Percentiles rank a stretch among this genome's conserved stretches.
Conservation (phyloP, 129 eudicot genomes). For the Tanacetum coccineum region DNA sequence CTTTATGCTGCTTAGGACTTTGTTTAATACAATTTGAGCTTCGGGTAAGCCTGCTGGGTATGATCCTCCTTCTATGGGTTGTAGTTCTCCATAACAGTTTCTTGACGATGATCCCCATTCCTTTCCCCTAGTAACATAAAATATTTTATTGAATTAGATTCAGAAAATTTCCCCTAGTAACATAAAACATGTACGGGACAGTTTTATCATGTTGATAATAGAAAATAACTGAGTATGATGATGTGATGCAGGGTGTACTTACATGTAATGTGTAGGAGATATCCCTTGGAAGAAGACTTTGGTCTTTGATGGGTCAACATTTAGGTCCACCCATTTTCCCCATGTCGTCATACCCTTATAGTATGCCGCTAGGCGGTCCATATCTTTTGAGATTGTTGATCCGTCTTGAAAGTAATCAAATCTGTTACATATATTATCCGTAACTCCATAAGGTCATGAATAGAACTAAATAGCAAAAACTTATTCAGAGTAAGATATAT, state of each 20-base stretch:
- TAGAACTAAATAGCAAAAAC: neutral
- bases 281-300: constrained; percentile 87
- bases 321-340: constrained; percentile 76
- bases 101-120: constrained; percentile 56
- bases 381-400: constrained; percentile 50
- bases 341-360: constrained; percentile 77
- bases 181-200: neutral
- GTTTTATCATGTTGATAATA: neutral
- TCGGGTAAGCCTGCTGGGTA: constrained; percentile 46
- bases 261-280: constrained; percentile 82
- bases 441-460: neutral
- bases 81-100: constrained; percentile 45
- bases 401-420: constrained; percentile 87
- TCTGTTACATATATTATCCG: constrained; percentile 26
- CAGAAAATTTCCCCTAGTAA: constrained; percentile 17
- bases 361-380: constrained; percentile 75
- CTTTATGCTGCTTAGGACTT: constrained; percentile 39
- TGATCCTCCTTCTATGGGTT: constrained; percentile 48
- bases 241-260: constrained; percentile 23
- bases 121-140: constrained; percentile 36
- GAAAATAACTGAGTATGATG: neutral
- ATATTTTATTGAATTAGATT: no score
- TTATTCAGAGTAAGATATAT: neutral
- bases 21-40: constrained; percentile 38
- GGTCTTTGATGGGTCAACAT: constrained; percentile 59